Evolutionary conservation across 345 rosid species (phyloP), one percentile per base, ranked within the genome.

Genomic region (Melaleuca alternifolia): DNA sequence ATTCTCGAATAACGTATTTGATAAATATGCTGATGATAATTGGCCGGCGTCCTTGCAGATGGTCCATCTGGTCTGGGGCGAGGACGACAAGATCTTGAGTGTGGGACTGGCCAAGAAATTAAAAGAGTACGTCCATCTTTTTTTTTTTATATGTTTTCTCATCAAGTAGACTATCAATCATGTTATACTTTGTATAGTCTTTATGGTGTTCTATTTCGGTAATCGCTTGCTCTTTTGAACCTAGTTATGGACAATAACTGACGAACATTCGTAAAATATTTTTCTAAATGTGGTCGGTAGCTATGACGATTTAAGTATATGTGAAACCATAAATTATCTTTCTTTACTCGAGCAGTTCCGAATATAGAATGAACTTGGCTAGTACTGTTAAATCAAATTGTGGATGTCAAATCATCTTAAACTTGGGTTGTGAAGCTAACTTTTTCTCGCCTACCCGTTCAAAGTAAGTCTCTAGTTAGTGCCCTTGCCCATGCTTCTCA

Each of bases 31-130:
- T 16, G 10, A 30, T 16, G 46, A 65, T 7, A 30, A 30, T 16
- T 30, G 77, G 16, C 75, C 6, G 44, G 44, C 44, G 77, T 30
- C 41, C n/a, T 81, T n/a, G 86, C 87, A 89, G 93, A 89, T 52
- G 50, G 88, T 90, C 53, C 87, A 87, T 86, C 81, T 89, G 6
- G 53, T 89, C 46, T 88, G 89, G 89, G 92, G 90, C 41, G 50
- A 59, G 46, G 50, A 88, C 13, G 93, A 91, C 81, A 71, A 7
- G 79, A 82, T 90, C 51, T 33, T 89, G 82, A 77, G 62, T 76
- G 6, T 88, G 86, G 90, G 57, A 30, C 65, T n/a, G 6, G 88
- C 87, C 33, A 37, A 30, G 5, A 54, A 87, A 62, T 44, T 83
- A 50, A 87, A 83, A 83, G 86, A 59, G 88, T 87, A 87, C 15